Evolutionary conservation across 768 basidiomycete species (phyloP).

Genomic region (Trichaptum fuscoviolaceum): DNA sequence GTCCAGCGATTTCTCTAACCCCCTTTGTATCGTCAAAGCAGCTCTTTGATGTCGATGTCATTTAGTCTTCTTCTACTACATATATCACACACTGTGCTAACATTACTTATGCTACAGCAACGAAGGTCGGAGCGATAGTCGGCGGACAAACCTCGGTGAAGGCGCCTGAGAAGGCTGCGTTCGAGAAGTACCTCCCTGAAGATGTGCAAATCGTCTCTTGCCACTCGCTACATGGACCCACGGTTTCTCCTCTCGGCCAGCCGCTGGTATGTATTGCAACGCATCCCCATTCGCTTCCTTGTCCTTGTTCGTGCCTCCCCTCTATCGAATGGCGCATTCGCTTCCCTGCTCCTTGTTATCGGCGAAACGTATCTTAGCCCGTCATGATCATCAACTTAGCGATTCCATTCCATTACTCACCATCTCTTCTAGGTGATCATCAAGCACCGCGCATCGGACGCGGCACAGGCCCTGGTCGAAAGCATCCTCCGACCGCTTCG

Average conservation of each 20-base stretch:
- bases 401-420: neutral
- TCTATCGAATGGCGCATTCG: too few relatives aligned
- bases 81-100: neutral
- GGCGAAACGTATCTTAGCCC: neutral
- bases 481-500: slow-evolving; percentile 72
- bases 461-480: slow-evolving; percentile 73
- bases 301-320: neutral
- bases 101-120: slow-evolving; percentile 45
- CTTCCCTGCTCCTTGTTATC: neutral
- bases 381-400: neutral
- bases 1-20: too few relatives aligned
- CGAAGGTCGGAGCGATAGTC: slow-evolving; percentile 88
- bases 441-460: slow-evolving; percentile 74
- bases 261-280: slow-evolving; percentile 61
- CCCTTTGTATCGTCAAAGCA: too few relatives aligned
- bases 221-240: slow-evolving; percentile 93
- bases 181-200: slow-evolving; percentile 78
- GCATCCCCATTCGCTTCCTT: slow-evolving; percentile 1
- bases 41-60: too few relatives aligned
- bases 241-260: slow-evolving; percentile 82
- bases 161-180: slow-evolving; percentile 85
- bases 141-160: slow-evolving; percentile 97
- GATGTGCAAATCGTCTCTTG: slow-evolving; percentile 90
- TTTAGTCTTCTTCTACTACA: too few relatives aligned
- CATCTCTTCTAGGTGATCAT: slow-evolving; percentile 67